Percentiles rank a stretch among this genome's conserved stretches.
Conservation (phyloP, 2,329 filamentous ascomycete species). For the Paramyrothecium roridum region DNA sequence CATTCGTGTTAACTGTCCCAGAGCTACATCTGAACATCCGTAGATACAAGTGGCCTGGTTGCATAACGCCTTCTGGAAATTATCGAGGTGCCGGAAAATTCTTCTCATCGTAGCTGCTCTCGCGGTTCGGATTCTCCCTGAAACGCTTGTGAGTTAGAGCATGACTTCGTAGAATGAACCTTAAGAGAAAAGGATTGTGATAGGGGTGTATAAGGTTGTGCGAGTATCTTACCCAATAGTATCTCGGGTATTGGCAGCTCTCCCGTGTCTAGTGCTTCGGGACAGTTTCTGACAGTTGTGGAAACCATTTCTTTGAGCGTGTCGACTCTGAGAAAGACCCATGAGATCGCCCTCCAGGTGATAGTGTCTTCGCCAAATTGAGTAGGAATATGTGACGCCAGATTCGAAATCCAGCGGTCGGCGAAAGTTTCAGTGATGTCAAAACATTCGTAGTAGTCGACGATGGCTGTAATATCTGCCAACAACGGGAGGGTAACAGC, state of each 20-base stretch:
- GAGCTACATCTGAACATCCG: too few relatives aligned
- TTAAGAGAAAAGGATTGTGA: too few relatives aligned
- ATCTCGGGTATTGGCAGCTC: not conserved
- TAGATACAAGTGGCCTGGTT: too few relatives aligned
- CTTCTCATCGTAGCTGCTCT: too few relatives aligned
- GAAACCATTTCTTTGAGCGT: not conserved
- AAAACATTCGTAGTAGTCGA: conserved; percentile 5
- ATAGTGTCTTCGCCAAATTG: not conserved
- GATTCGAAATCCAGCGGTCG: not conserved
- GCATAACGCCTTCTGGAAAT: too few relatives aligned
- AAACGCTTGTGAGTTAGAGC: too few relatives aligned
- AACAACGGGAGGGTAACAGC: not conserved
- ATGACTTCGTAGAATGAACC: too few relatives aligned
- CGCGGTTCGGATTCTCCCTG: too few relatives aligned
- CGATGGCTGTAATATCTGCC: conserved; percentile 2
- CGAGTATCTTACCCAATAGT: not conserved
- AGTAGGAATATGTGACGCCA: not conserved
- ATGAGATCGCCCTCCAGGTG: not conserved
- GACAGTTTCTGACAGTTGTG: not conserved
- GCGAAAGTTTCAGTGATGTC: conserved; percentile 16
- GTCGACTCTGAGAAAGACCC: not conserved
- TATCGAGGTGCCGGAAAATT: too few relatives aligned
- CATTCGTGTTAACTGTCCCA: too few relatives aligned
- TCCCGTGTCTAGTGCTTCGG: not conserved
- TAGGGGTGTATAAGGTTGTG: too few relatives aligned